These are phyloP conservation scores for Penicillium occitanis DNA, from an alignment of 2,329 filamentous ascomycete genomes.

Conservation along the genomic window DNA sequence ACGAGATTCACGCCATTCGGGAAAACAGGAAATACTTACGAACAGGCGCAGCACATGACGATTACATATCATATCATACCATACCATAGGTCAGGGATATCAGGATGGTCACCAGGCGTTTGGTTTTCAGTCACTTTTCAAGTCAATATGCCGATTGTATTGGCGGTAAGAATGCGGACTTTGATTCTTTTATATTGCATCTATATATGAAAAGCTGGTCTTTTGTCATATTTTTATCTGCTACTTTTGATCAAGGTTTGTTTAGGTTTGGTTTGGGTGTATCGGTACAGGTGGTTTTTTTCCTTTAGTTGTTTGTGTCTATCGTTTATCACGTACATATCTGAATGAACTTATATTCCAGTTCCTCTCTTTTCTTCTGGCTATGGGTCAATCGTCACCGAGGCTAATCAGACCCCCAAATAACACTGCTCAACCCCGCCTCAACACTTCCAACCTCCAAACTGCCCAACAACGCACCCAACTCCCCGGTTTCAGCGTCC, in stretches of 20 bases:
- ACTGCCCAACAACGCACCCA: slow-evolving; percentile 47
- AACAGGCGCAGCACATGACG: slow-evolving; percentile 6
- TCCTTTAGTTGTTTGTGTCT: neutral
- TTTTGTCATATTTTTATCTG: slow-evolving; percentile 1
- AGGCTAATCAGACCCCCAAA: slow-evolving; percentile 32
- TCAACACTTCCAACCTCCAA: slow-evolving; percentile 31
- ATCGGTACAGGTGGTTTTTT: slow-evolving; percentile 20
- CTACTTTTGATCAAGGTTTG: neutral
- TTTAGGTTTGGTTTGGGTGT: slow-evolving; percentile 8
- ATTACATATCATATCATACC: neutral
- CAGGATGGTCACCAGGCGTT: neutral
- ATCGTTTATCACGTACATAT: neutral
- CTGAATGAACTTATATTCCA: slow-evolving; percentile 7
- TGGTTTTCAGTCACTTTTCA: neutral
- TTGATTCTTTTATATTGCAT: slow-evolving; percentile 8
- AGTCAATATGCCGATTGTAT: neutral
- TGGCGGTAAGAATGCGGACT: neutral
- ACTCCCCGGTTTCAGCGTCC: slow-evolving; percentile 58
- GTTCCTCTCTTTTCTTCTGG: neutral
- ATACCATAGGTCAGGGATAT: neutral
- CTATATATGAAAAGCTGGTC: slow-evolving; percentile 13
- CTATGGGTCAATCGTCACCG: no score
- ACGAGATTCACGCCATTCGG: slow-evolving; percentile 6
- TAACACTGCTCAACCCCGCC: slow-evolving; percentile 37
- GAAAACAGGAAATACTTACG: slow-evolving; percentile 8